A percentile compares a stretch with the other conserved stretches of the same genome.
Conservation (phyloP, 192 early-diverging fungal species). For the Entomortierella chlamydospora region DNA sequence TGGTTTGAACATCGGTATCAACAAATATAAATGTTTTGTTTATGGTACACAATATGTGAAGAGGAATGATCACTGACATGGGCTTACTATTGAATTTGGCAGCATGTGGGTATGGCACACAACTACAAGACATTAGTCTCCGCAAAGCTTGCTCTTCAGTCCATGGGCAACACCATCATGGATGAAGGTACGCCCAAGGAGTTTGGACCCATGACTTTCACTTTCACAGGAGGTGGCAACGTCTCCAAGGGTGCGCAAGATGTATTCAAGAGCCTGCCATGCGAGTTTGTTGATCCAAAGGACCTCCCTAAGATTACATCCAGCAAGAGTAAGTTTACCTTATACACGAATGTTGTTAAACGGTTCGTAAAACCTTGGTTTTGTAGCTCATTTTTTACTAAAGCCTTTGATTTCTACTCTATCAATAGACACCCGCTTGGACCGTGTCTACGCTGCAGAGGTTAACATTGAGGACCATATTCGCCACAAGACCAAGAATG, state of each 20-base stretch:
- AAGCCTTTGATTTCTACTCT: not conserved
- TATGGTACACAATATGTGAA: not conserved
- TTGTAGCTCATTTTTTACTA: no score
- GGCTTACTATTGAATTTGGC: not conserved
- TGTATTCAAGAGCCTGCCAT: slow-evolving; percentile 91
- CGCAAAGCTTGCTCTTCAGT: slow-evolving; percentile 68
- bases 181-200: slow-evolving; percentile 89
- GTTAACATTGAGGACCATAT: slow-evolving; percentile 86
- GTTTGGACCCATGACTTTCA: slow-evolving; percentile 92
- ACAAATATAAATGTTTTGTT: not conserved
- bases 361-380: not conserved
- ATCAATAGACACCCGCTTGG: slow-evolving; percentile 75
- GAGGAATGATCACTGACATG: not conserved
- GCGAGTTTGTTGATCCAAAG: slow-evolving; percentile 85
- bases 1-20: not conserved
- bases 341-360: not conserved
- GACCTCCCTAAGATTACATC: slow-evolving; percentile 69
- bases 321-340: slow-evolving; percentile 65
- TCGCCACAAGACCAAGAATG: slow-evolving; percentile 75
- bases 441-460: slow-evolving; percentile 85
- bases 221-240: slow-evolving; percentile 92
- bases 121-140: slow-evolving; percentile 74
- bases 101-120: slow-evolving; percentile 80
- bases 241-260: slow-evolving; percentile 92
- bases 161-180: slow-evolving; percentile 82